Evolutionary conservation across 2,329 filamentous ascomycete genomes (phyloP), one percentile per base, ranked within the genome.

Genomic region (Penicillium sp.): DNA sequence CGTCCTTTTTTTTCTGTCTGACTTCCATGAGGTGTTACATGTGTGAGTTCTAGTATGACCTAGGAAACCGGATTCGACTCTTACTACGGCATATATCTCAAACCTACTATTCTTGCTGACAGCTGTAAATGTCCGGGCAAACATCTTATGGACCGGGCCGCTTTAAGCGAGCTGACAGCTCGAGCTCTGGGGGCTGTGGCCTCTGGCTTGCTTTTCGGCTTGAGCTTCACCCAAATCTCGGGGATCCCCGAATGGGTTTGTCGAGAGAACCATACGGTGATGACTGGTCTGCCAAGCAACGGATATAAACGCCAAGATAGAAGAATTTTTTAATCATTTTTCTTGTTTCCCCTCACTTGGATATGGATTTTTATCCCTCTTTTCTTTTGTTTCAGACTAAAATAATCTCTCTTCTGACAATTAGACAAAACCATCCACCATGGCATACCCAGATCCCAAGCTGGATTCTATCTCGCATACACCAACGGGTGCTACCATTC

Each of bases 401-500:
- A 35, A 7, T 16, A 18, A 16, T n/a, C 8, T 9, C 7, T 2
- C 5, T 35, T 18, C 31, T 16, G 13, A 1, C 2, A 13, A 4
- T 2, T 35, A 8, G 14, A 35, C 18, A n/a, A 35, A 16, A 33
- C 4, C 14, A 3, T 16, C 5, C 49, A 43, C 40, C 16, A 59
- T 59, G 54, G 44, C 53, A 5, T 20, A 49, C 44, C n/a, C 44
- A 41, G 31, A 28, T 22, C 31, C 44, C 8, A 43, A 25, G 14
- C 33, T 24, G 28, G 52, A 45, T 16, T 18, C 35, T 39, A 45
- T 44, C 49, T 44, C 54, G n/a, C 51, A 60, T 48, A 51, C 54
- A 16, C 41, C 60, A 39, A 51, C 54, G 24, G 42, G 53, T 9
- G 51, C 54, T 9, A 51, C 56, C 13, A 51, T 62, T 36, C 54